A percentile compares a stretch with the other conserved stretches of the same genome.
phyloP scores from a whole-genome alignment of 208 protist species.

The Jaenimonas drosophilae region DNA sequence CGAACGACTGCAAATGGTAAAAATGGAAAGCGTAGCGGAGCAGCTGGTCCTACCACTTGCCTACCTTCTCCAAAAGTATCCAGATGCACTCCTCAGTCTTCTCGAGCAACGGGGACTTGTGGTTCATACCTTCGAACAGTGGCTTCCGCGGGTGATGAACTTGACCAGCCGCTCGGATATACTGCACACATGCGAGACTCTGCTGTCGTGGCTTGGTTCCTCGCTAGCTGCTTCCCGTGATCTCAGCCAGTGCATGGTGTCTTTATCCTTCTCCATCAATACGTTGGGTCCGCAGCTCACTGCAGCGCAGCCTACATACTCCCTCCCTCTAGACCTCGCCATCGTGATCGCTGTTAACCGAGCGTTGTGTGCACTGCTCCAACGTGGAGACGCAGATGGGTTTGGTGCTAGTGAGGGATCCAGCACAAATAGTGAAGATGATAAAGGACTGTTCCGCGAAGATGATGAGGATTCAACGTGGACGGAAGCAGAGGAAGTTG shows the following conservation, averaged over 20 bases:
- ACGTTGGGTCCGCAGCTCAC: too few species aligned
- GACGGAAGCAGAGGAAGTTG: too few species aligned
- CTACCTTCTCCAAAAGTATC: constrained; percentile 29
- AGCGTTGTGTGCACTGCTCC: too few species aligned
- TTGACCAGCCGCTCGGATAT: constrained; percentile 13
- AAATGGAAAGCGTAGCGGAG: constrained; percentile 31
- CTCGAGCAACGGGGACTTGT: constrained; percentile 21
- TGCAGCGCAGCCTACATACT: too few species aligned
- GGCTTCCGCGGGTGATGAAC: constrained; percentile 27
- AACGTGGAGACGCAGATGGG: too few species aligned
- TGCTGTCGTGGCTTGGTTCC: constrained; percentile 34
- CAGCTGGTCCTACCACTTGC: constrained; percentile 47
- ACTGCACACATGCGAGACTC: constrained; percentile 22
- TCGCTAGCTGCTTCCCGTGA: too few species aligned
- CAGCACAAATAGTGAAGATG: neutral
- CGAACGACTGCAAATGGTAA: constrained; percentile 19
- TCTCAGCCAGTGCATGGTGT: too few species aligned
- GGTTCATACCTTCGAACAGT: constrained; percentile 22
- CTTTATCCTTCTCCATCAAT: too few species aligned
- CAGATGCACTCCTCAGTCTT: constrained; percentile 21
- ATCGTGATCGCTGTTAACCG: too few species aligned
- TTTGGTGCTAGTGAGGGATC: constrained; percentile 11
- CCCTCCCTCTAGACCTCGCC: too few species aligned
- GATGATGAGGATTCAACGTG: too few species aligned
- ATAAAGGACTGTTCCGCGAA: too few species aligned